Base-by-base conservation (phyloP, 73 alveolate species). In the Paramecium sexaurelia region DNA sequence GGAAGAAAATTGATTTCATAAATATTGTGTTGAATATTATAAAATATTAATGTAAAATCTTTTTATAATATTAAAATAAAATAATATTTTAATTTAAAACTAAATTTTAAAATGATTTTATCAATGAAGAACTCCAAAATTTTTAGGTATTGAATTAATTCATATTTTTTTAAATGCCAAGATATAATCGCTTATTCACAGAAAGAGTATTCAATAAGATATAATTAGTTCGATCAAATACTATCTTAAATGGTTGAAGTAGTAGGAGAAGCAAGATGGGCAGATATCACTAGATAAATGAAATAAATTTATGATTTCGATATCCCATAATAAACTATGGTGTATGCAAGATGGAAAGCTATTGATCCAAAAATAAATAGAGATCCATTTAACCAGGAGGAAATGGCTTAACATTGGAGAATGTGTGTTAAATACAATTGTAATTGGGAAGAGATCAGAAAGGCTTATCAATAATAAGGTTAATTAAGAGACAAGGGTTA, bases 401-500 rank as follows among this genome's bases (percentile, higher is more conserved):
- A 78, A 22, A 26, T 39, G 40, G 19, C 68, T 24, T 29, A 7
- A 24, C 68, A 78, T 78, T 78, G 90, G 90, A 32, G 36, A 40
- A 41, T 78, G 32, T 78, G 90, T 45, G 68, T 78, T 9, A 39
- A 45, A 41, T 39, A 78, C 24, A 19, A 19, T 36, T 78, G 90
- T 22, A 37, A 78, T 45, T 78, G 90, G 90, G 90, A 78, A 29
- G 90, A 32, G 6, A 40, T 78, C 10, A 78, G 73, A 22, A 40
- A 39, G 7, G 90, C 45, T 15, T 78, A 78, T 24, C 22, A 40
- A 5, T 10, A 24, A 9, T 41, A 37, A 22, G 90, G 90, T 19
- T 78, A 78, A 40, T 15, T 41, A 17, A 78, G 90, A 45, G 90
- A 78, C 17, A 78, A 78, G 22, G 40, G 90, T 19, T 78, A 78